These are phyloP conservation scores for Lodderomyces jiufengensis DNA, from an alignment of 1,139 yeast species.

Conservation along the genomic window DNA sequence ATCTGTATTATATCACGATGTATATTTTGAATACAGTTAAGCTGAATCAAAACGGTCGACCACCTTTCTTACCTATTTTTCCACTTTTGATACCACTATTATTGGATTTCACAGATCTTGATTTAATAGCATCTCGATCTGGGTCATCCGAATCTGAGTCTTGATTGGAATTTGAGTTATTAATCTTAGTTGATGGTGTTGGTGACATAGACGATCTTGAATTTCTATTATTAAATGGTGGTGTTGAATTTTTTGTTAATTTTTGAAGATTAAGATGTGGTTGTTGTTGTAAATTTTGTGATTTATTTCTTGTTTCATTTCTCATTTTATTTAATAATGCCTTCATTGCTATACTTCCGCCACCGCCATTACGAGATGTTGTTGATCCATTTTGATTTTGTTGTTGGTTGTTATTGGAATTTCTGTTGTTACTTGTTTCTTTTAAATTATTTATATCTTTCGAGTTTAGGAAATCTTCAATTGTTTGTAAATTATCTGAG, in stretches of 20 bases:
- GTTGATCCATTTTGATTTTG: too few species aligned
- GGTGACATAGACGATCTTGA: neutral
- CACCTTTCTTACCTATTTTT: conserved; percentile 2
- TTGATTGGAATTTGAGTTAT: too few species aligned
- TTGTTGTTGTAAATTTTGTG: neutral
- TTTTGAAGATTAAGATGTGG: neutral
- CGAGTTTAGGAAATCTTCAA: conserved; percentile 32
- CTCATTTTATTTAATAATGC: conserved; percentile 48
- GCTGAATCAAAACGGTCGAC: too few species aligned
- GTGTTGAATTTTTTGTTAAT: conserved; percentile 1
- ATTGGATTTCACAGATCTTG: conserved; percentile 14
- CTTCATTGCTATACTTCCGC: conserved; percentile 29
- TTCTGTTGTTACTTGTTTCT: neutral
- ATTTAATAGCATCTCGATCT: conserved; percentile 13
- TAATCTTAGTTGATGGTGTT: neutral
- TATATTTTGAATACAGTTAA: too few species aligned
- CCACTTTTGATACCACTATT: conserved; percentile 7
- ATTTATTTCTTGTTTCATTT: conserved; percentile 22
- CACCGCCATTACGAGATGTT: neutral
- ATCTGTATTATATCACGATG: too few species aligned
- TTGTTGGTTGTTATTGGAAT: too few species aligned
- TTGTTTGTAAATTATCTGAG: conserved; percentile 12
- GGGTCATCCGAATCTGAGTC: conserved; percentile 5
- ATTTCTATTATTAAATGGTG: neutral
- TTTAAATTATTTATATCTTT: conserved; percentile 11